These are phyloP conservation scores for Pelargonium fulgidum DNA, from an alignment of 441 rosid species.

Conservation along the genomic window DNA sequence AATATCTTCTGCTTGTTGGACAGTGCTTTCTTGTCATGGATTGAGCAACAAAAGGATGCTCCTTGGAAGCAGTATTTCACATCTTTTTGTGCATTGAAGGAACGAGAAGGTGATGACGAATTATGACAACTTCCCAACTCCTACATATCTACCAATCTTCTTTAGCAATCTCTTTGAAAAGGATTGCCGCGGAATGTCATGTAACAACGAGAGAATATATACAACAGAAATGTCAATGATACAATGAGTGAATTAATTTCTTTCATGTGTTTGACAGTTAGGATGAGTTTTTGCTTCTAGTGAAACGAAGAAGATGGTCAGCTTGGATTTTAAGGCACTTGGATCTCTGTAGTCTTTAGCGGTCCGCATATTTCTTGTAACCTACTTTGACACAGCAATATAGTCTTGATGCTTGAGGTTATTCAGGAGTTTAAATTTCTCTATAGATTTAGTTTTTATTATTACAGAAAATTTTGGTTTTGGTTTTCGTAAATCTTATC, in stretches of 20 bases:
- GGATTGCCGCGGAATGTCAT: slow-evolving; percentile 2
- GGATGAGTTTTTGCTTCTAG: neutral
- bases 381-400: neutral
- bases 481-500: too few species aligned
- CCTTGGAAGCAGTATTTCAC: slow-evolving; percentile 89
- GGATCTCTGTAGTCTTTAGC: neutral
- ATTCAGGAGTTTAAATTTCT: slow-evolving; percentile 1
- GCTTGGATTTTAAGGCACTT: too few species aligned
- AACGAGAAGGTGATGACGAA: slow-evolving; percentile 44
- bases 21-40: slow-evolving; percentile 85
- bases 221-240: neutral
- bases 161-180: slow-evolving; percentile 13
- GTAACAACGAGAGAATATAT: slow-evolving; percentile 14
- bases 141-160: slow-evolving; percentile 5
- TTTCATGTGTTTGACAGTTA: neutral
- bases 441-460: neutral
- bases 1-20: slow-evolving; percentile 87
- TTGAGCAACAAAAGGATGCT: slow-evolving; percentile 93
- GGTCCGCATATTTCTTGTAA: slow-evolving; percentile 1
- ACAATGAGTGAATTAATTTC: neutral
- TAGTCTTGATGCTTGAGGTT: neutral
- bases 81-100: slow-evolving; percentile 45
- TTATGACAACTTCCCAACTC: slow-evolving; percentile 26
- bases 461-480: too few species aligned
- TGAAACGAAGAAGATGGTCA: too few species aligned